These are phyloP conservation scores for Amanita phalloides DNA, from an alignment of 768 basidiomycete species.

Conservation along the genomic window DNA sequence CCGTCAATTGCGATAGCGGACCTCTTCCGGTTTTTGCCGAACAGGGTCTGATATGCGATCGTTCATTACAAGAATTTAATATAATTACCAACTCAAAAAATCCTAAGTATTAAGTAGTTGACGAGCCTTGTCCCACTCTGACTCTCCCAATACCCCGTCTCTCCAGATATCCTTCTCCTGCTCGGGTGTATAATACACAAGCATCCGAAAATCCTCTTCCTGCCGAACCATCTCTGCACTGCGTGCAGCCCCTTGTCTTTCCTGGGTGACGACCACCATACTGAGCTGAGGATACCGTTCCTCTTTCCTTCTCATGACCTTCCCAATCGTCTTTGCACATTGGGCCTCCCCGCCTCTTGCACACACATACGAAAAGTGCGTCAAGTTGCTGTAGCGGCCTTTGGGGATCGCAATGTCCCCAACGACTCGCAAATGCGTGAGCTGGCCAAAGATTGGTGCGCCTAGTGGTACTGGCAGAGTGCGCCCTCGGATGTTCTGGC, in stretches of 20 bases:
- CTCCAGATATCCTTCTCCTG: conserved; percentile 28
- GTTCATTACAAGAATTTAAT: too few species aligned
- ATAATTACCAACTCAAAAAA: too few species aligned
- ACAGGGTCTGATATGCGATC: neutral
- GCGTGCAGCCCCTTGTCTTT: conserved; percentile 12
- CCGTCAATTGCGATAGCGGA: neutral
- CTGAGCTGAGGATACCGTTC: conserved; percentile 17
- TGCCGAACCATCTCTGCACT: conserved; percentile 7
- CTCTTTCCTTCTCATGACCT: conserved; percentile 13
- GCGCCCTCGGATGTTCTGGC: conserved; percentile 12
- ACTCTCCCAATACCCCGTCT: conserved; percentile 17
- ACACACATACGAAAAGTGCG: conserved; percentile 20
- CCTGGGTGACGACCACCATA: conserved; percentile 20
- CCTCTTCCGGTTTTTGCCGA: conserved; percentile 2
- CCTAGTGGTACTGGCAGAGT: conserved; percentile 15
- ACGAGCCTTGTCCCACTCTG: conserved; percentile 18
- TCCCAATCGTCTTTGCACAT: conserved; percentile 1
- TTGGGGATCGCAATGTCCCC: conserved; percentile 17
- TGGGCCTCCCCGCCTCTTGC: conserved; percentile 6
- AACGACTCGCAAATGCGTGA: conserved; percentile 24
- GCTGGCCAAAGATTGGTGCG: conserved; percentile 17
- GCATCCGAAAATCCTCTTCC: conserved; percentile 9
- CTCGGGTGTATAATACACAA: conserved; percentile 15
- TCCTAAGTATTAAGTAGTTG: too few species aligned
- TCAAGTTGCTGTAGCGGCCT: conserved; percentile 13